Evolutionary conservation across 495 filamentous ascomycete species (phyloP), one percentile per base, ranked within the genome.

Genomic region (Letharia columbiana): DNA sequence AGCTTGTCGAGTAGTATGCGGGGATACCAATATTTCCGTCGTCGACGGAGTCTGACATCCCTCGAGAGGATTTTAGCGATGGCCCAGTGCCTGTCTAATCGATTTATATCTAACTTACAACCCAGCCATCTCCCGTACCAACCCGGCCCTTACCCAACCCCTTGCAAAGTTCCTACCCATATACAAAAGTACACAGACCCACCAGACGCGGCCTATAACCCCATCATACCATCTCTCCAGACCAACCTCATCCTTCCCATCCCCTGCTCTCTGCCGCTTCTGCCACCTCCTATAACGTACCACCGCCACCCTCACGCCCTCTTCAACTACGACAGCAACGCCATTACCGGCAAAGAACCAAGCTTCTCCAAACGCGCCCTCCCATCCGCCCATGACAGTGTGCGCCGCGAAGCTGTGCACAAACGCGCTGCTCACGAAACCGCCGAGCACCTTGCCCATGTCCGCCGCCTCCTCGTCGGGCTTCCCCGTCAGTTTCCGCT

Each of bases 111-210:
- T n/a, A 58, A 31, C 35, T 45, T 62, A 66, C 47, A 64, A 31
- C 54, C 64, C 68, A 56, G 70, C 61, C 68, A 72, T 70, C 49
- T 72, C 70, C 52, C 70, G 70, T 10, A 72, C 67, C 60, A 72
- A 50, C 18, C 70, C 70, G 37, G 70, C 70, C n/a, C 44, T 64
- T 20, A 70, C 68, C 70, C 70, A 72, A 6, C 70, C 70, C 64
- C 70, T 42, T 4, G 70, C 70, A 50, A 72, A 72, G 47, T 70
- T 67, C 11, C 70, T 60, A 3, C 70, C 70, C 7, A 49, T 69
- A 58, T 66, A 70, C 35, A 72, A 28, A 39, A 72, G 41, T 4
- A 72, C 66, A 31, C 44, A 62, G 28, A 70, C 62, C 68, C 71
- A 70, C 68, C 71, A 72, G 18, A 72, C 50, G 9, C 71, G 58